These are phyloP conservation scores for Sicyos edulis DNA, from an alignment of 306 rosid genomes.

Conservation along the genomic window DNA sequence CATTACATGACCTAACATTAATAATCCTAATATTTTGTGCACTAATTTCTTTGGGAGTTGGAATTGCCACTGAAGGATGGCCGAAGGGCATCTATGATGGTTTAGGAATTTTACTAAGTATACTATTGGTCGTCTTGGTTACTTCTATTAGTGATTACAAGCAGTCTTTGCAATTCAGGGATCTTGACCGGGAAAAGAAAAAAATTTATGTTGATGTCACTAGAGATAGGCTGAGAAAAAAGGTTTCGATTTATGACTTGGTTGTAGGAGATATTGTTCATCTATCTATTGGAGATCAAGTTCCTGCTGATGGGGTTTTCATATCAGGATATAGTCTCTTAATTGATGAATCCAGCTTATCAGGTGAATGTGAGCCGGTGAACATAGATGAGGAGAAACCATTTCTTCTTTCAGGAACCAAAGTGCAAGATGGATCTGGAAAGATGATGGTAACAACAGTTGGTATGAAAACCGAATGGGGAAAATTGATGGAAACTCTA, in stretches of 20 bases:
- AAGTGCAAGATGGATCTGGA: slow-evolving; percentile 93
- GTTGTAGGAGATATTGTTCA: slow-evolving; percentile 89
- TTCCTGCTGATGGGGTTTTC: slow-evolving; percentile 91
- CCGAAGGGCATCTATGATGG: slow-evolving; percentile 90
- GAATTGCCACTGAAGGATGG: slow-evolving; percentile 90
- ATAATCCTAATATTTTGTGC: slow-evolving; percentile 84
- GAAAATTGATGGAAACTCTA: slow-evolving; percentile 90
- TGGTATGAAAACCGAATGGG: slow-evolving; percentile 99
- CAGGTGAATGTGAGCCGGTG: slow-evolving; percentile 94
- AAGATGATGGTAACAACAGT: slow-evolving; percentile 86
- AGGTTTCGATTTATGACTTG: slow-evolving; percentile 63
- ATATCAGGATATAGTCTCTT: slow-evolving; percentile 65
- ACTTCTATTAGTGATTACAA: slow-evolving; percentile 89
- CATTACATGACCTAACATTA: slow-evolving; percentile 78
- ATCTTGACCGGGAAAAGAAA: slow-evolving; percentile 81
- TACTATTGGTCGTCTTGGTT: slow-evolving; percentile 71
- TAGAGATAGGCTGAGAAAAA: slow-evolving; percentile 67
- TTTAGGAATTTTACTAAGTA: slow-evolving; percentile 72
- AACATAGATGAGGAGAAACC: slow-evolving; percentile 47
- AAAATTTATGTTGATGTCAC: slow-evolving; percentile 77
- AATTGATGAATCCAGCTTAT: slow-evolving; percentile 84
- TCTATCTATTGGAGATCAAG: slow-evolving; percentile 82
- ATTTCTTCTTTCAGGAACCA: slow-evolving; percentile 91
- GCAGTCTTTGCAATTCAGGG: slow-evolving; percentile 83
- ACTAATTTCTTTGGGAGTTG: slow-evolving; percentile 67